Evolutionary conservation across 2,329 filamentous ascomycete species (phyloP).

Genomic region (Sarocladium brachiariae): DNA sequence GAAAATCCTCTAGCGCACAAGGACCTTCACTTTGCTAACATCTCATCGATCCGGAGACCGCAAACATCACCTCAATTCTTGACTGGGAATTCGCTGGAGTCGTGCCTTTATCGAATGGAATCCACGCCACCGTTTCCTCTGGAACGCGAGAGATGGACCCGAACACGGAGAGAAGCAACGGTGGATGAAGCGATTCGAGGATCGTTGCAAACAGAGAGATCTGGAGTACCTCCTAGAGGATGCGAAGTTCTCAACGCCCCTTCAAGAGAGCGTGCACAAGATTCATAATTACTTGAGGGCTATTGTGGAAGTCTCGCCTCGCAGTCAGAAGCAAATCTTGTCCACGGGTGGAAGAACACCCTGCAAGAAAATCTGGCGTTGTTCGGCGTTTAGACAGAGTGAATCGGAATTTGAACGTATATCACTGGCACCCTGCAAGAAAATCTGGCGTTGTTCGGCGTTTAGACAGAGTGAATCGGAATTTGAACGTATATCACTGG

Average conservation of each 20-base stretch:
- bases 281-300: slow-evolving; percentile 3
- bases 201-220: background rate
- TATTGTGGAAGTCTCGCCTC: background rate
- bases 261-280: background rate
- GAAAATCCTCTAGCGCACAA: slow-evolving; percentile 22
- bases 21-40: slow-evolving; percentile 26
- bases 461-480: too few species aligned
- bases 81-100: slow-evolving; percentile 42
- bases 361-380: background rate
- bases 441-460: too few species aligned
- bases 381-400: background rate
- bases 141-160: background rate
- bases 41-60: slow-evolving; percentile 28
- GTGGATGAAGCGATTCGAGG: background rate
- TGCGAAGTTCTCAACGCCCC: background rate
- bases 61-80: slow-evolving; percentile 42
- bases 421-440: too few species aligned
- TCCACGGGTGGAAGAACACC: background rate
- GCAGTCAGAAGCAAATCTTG: background rate
- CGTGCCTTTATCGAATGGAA: slow-evolving; percentile 1
- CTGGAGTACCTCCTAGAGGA: background rate
- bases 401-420: too few species aligned
- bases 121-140: background rate
- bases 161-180: background rate
- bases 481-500: too few species aligned